These are phyloP conservation scores for Chlamydomonas incerta DNA, from an alignment of 139 green algal genomes.

Conservation along the genomic window DNA sequence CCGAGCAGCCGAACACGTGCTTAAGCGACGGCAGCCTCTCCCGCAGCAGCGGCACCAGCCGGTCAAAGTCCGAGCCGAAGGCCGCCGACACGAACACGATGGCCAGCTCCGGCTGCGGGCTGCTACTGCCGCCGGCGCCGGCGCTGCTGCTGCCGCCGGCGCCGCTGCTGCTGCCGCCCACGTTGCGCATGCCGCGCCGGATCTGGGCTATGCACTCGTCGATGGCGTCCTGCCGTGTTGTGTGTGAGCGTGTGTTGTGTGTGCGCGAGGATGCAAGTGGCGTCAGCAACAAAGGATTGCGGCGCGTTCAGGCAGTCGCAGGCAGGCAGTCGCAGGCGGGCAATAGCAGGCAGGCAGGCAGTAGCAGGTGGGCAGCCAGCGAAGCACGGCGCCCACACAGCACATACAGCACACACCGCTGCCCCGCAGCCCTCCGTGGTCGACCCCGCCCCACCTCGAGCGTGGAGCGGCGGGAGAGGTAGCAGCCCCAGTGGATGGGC, in stretches of 20 bases:
- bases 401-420: too few species aligned
- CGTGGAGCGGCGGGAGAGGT: constrained; percentile 23
- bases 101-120: constrained; percentile 35
- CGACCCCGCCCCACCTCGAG: constrained; percentile 21
- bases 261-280: neutral
- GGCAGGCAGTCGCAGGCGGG: too few species aligned
- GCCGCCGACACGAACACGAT: constrained; percentile 57
- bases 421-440: too few species aligned
- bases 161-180: too few species aligned
- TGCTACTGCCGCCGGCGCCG: neutral
- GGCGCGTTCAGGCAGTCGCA: too few species aligned
- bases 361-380: too few species aligned
- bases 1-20: constrained; percentile 60
- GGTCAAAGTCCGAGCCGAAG: constrained; percentile 46
- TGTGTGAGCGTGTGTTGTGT: neutral
- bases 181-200: neutral
- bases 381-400: too few species aligned
- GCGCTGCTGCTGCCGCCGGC: neutral
- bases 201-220: constrained; percentile 40
- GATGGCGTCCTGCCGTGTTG: constrained; percentile 1
- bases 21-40: constrained; percentile 50
- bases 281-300: neutral
- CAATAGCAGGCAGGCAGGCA: too few species aligned
- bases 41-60: constrained; percentile 53
- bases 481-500: constrained; percentile 25